Evolutionary conservation across 2,329 filamentous ascomycete genomes (phyloP).

Genomic region (Xylaria sp.): DNA sequence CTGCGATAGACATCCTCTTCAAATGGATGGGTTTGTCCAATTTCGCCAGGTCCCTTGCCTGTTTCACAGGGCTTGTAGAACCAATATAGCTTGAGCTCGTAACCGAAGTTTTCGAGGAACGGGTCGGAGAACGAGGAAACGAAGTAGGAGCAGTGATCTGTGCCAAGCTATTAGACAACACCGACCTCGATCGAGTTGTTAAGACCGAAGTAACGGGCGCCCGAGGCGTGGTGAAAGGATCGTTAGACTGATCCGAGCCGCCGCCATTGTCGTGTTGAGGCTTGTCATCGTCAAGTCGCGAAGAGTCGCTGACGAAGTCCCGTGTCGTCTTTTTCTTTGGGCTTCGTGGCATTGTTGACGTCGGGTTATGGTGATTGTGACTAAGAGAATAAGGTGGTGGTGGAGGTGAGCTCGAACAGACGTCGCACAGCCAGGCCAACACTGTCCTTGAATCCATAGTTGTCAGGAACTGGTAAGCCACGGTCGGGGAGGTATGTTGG

Average conservation of each 20-base stretch:
- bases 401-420: constrained; percentile 17
- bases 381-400: constrained; percentile 1
- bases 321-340: constrained; percentile 3
- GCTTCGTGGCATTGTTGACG: constrained; percentile 6
- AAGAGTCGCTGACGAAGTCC: too few relatives aligned
- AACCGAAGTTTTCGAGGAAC: constrained; percentile 2
- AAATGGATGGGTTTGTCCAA: constrained; percentile 12
- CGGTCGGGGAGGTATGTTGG: neutral
- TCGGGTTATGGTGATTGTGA: neutral
- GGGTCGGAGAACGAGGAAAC: constrained; percentile 11
- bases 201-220: constrained; percentile 5
- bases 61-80: constrained; percentile 13
- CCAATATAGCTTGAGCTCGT: neutral
- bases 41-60: constrained; percentile 1
- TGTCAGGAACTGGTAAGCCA: neutral
- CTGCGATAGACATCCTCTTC: neutral
- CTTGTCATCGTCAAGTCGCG: constrained; percentile 1
- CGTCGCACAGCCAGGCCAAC: constrained; percentile 6
- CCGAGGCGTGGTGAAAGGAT: constrained; percentile 3
- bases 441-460: constrained; percentile 17
- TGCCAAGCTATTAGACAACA: constrained; percentile 8
- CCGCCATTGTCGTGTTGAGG: constrained; percentile 6
- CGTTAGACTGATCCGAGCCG: neutral
- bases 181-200: constrained; percentile 6
- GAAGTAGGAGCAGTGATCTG: constrained; percentile 6